Conservation (phyloP, 2,329 filamentous ascomycete genomes). For the Diaporthe amygdali region DNA sequence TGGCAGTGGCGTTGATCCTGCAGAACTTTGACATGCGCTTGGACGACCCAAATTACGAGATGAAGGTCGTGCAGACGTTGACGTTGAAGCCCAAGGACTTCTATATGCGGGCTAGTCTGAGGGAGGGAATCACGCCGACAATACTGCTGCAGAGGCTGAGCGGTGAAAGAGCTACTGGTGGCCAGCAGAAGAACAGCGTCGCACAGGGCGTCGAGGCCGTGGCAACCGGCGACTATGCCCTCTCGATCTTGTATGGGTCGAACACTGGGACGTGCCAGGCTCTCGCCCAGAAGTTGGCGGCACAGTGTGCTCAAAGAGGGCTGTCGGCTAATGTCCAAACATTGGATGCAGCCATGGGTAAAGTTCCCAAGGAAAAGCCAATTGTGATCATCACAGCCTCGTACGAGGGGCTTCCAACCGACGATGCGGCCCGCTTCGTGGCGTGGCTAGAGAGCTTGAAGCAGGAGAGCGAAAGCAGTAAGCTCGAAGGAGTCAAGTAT, state of each 20-base stretch:
- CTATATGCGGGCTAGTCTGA: conserved; percentile 61
- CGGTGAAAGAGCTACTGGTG: conserved; percentile 43
- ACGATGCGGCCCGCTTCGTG: conserved; percentile 72
- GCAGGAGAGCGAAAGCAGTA: conserved; percentile 32
- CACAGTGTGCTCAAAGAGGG: conserved; percentile 62
- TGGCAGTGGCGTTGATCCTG: conserved; percentile 67
- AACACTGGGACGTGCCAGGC: conserved; percentile 77
- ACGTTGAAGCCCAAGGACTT: conserved; percentile 70
- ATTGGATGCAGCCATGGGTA: conserved; percentile 66
- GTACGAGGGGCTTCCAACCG: conserved; percentile 74
- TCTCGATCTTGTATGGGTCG: conserved; percentile 73
- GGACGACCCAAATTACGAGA: conserved; percentile 63
- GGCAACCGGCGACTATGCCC: conserved; percentile 40
- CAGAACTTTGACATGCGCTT: conserved; percentile 74
- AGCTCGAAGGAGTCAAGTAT: conserved; percentile 62
- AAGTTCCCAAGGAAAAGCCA: conserved; percentile 64
- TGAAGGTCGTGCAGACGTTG: conserved; percentile 60
- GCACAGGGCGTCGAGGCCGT: conserved; percentile 28
- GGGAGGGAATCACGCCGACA: conserved; percentile 63
- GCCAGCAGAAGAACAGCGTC: conserved; percentile 51
- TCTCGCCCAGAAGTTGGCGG: conserved; percentile 65
- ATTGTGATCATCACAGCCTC: conserved; percentile 70
- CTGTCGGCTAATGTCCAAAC: conserved; percentile 60
- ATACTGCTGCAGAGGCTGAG: conserved; percentile 52
- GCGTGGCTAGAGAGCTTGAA: conserved; percentile 65